Evolutionary conservation across 1,284 basidiomycete species (phyloP).

Genomic region (Ganoderma leucocontextum): DNA sequence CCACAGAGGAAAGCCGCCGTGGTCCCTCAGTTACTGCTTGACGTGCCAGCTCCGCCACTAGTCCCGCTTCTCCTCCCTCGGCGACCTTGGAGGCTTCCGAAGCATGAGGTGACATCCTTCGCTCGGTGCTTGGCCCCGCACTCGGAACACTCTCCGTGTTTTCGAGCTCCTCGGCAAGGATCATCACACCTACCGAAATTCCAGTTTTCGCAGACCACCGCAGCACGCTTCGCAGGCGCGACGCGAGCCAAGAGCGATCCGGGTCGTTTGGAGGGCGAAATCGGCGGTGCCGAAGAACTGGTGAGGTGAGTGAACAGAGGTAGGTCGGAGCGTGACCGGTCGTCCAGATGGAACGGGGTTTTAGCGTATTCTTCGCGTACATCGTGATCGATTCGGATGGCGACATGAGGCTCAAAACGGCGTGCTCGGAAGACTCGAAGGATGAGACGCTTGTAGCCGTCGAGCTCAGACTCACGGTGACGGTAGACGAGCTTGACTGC

Average conservation of each 20-base stretch:
- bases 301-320: neutral
- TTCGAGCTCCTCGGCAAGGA: neutral
- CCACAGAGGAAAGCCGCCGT: neutral
- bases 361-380: neutral
- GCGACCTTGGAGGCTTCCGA: neutral
- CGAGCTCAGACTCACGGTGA: neutral
- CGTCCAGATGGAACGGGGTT: neutral
- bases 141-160: neutral
- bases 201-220: neutral
- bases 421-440: neutral
- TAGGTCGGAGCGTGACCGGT: neutral
- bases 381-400: neutral
- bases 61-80: neutral
- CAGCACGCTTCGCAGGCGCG: neutral
- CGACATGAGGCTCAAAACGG: neutral
- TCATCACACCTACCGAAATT: neutral
- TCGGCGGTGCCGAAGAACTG: neutral
- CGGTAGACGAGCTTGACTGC: neutral
- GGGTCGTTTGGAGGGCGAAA: neutral
- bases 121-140: neutral
- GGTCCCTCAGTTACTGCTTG: neutral
- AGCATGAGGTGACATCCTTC: neutral
- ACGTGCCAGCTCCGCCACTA: neutral
- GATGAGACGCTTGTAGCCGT: neutral
- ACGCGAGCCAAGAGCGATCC: neutral